Evolutionary conservation across 306 rosid species (phyloP).

Genomic region (Coriaria nepalensis): DNA sequence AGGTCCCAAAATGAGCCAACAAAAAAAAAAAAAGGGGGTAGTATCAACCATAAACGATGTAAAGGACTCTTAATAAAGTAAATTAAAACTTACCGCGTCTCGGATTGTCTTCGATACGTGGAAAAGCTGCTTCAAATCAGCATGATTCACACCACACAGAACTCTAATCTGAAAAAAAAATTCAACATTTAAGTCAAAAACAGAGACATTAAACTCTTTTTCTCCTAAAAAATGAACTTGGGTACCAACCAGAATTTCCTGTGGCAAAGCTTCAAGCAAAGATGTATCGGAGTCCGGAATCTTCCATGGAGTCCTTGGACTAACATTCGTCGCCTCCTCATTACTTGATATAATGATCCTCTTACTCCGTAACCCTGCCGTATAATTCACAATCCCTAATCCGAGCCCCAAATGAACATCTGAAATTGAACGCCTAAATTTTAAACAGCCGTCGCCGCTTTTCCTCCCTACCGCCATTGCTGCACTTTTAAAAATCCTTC

Average conservation of each 20-base stretch:
- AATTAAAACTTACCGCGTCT: slow-evolving; percentile 36
- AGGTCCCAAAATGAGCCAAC: slow-evolving; percentile 5
- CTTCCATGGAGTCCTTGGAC: slow-evolving; percentile 31
- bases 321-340: slow-evolving; percentile 15
- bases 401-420: slow-evolving; percentile 14
- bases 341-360: slow-evolving; percentile 28
- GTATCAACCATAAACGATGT: too few relatives aligned
- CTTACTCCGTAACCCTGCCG: slow-evolving; percentile 33
- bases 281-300: slow-evolving; percentile 13
- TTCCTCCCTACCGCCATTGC: slow-evolving; percentile 27
- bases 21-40: too few relatives aligned
- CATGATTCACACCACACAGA: slow-evolving; percentile 50
- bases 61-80: neutral
- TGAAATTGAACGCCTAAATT: slow-evolving; percentile 3
- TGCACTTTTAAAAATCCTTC: too few relatives aligned
- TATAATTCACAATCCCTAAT: slow-evolving; percentile 23
- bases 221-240: neutral
- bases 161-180: slow-evolving; percentile 28
- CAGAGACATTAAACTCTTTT: too few relatives aligned
- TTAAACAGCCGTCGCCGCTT: slow-evolving; percentile 2
- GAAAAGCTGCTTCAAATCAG: slow-evolving; percentile 49
- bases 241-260: slow-evolving; percentile 45
- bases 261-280: slow-evolving; percentile 45
- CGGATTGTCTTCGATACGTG: slow-evolving; percentile 38
- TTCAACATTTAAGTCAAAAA: neutral